Base-by-base conservation (phyloP, 768 basidiomycete genomes). In the Cystobasidium tubakii region DNA sequence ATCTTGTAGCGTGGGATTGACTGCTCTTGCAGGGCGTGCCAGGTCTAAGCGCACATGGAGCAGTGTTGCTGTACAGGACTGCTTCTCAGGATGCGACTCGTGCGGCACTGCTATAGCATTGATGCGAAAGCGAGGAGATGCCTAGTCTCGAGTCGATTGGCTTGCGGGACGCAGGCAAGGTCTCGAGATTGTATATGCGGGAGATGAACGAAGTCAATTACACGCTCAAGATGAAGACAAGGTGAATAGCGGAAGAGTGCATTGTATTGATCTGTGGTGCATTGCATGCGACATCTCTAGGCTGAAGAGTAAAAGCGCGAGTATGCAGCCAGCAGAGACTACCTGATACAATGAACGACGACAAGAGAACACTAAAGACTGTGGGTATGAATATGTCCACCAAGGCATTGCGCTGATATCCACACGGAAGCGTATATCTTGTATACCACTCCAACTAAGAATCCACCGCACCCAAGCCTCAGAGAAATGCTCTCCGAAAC, bases 391-490 rank as follows among this genome's bases (percentile, higher is more conserved):
- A 42, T 23, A 71, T 71, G 69, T 57, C 69, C 33, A 55, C 25
- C 69, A 71, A 44, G 54, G 69, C 69, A 71, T 71, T 71, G 69
- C 54, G 69, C 50, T 53, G 25, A 44, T 29, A 36, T 60, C 69
- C 69, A 71, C 55, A 39, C 21, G 34, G n/a, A 34, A 19, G 12
- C 6, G 21, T 1, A 23, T 23, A 2, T 60, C 29, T 71, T 70
- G 43, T 70, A 44, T 33, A 6, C 1, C 13, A 34, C 53, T 21
- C 21, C 17, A 13, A 71, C n/a, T n/a, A 33, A 27, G 55, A 19
- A 62, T 57, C 69, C 69, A 62, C 55, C 69, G 54, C 69, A 71
- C 69, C 69, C 69, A 71, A 71, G 69, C 69, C 55, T 34, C 39
- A 31, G 50, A 29, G 6, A 54, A 23, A 3, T 27, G 31, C 63